These are phyloP conservation scores for Mycotypha africana DNA, from an alignment of 371 early-diverging fungal species.

Conservation along the genomic window DNA sequence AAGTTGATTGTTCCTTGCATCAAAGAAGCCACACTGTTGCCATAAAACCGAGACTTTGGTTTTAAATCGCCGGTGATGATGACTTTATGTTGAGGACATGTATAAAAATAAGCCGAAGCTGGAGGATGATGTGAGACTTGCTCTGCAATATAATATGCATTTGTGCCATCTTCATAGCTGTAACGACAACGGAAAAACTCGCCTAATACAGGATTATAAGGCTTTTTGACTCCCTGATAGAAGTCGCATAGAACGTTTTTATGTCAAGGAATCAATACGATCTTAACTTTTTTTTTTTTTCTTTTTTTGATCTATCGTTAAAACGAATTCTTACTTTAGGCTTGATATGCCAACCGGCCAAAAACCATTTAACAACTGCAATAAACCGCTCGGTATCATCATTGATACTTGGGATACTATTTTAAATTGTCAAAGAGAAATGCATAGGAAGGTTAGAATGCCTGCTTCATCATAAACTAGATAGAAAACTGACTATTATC, in stretches of 20 bases:
- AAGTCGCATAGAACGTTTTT: too few relatives aligned
- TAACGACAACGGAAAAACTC: conserved; percentile 87
- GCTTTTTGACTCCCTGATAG: conserved; percentile 90
- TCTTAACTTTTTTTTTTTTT: neutral
- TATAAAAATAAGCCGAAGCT: conserved; percentile 81
- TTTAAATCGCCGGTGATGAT: conserved; percentile 77
- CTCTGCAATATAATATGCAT: conserved; percentile 84
- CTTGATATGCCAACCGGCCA: conserved; percentile 96
- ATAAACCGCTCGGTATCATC: conserved; percentile 86
- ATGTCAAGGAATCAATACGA: neutral
- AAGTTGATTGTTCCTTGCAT: conserved; percentile 79
- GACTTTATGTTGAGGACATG: conserved; percentile 79
- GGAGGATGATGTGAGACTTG: conserved; percentile 99
- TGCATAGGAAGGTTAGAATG: neutral
- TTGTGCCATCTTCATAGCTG: conserved; percentile 63
- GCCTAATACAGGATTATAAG: conserved; percentile 95
- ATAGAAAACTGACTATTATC: too few relatives aligned
- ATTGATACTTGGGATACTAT: conserved; percentile 50
- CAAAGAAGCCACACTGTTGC: conserved; percentile 88
- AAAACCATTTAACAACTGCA: conserved; percentile 82
- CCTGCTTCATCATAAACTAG: neutral
- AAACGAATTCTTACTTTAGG: conserved; percentile 81
- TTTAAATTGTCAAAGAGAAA: too few relatives aligned
- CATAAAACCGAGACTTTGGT: conserved; percentile 88
- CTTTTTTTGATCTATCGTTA: neutral